These are phyloP conservation scores for Mycosphaerella sp. DNA, from an alignment of 2,329 filamentous ascomycete genomes.

Conservation along the genomic window DNA sequence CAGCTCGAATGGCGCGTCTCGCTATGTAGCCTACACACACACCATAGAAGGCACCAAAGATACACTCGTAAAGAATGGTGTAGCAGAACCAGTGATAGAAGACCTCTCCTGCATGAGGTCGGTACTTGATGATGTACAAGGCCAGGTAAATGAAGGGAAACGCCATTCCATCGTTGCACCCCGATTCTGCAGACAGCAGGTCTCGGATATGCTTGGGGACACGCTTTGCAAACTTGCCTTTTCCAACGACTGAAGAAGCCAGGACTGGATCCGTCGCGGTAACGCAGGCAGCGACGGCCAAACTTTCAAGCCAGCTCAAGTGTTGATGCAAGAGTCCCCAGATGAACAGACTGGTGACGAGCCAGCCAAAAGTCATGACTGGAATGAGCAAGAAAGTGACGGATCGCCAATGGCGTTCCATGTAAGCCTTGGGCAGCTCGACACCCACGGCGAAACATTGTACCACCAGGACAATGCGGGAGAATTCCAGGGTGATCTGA, in stretches of 20 bases:
- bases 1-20: constrained; percentile 80
- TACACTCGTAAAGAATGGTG: constrained; percentile 89
- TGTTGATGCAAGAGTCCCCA: constrained; percentile 76
- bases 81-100: constrained; percentile 81
- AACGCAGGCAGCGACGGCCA: constrained; percentile 84
- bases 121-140: constrained; percentile 80
- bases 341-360: constrained; percentile 85
- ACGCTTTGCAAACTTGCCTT: constrained; percentile 96
- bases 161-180: constrained; percentile 99
- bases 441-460: constrained; percentile 91
- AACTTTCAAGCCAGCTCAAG: constrained; percentile 81
- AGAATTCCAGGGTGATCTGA: constrained; percentile 82
- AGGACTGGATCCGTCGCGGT: constrained; percentile 96
- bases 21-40: constrained; percentile 84
- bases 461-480: constrained; percentile 80
- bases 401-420: constrained; percentile 96
- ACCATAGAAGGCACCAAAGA: constrained; percentile 85
- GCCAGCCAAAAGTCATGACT: constrained; percentile 96
- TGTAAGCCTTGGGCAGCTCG: constrained; percentile 87
- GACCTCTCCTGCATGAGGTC: constrained; percentile 60
- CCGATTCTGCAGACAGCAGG: constrained; percentile 88
- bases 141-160: constrained; percentile 96
- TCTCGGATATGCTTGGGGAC: constrained; percentile 97
- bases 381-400: constrained; percentile 82
- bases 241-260: constrained; percentile 95